Percentiles rank a stretch among this genome's conserved stretches.
Conservation (phyloP, 352 stramenopile species). For the Pythium scleroteichum region DNA sequence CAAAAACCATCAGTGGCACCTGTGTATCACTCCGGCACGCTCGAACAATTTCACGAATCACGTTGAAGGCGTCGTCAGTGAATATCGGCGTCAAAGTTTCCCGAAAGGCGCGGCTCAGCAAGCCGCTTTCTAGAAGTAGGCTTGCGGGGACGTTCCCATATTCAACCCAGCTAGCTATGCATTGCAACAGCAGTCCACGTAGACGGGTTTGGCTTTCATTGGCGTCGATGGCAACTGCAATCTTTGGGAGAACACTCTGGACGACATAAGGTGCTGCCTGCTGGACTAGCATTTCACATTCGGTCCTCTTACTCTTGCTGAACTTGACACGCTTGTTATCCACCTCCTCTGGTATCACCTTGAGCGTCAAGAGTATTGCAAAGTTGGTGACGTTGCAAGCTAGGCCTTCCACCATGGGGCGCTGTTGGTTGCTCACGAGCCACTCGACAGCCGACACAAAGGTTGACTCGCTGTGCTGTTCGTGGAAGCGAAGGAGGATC, state of each 20-base stretch:
- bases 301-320: slow-evolving; percentile 55
- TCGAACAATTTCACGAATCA: slow-evolving; percentile 71
- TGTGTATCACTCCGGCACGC: slow-evolving; percentile 53
- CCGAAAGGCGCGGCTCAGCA: slow-evolving; percentile 62
- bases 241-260: slow-evolving; percentile 53
- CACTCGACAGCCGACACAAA: slow-evolving; percentile 71
- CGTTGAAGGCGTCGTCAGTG: slow-evolving; percentile 51
- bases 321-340: slow-evolving; percentile 83
- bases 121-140: slow-evolving; percentile 59
- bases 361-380: slow-evolving; percentile 70
- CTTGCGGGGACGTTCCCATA: slow-evolving; percentile 52
- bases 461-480: slow-evolving; percentile 49
- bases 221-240: slow-evolving; percentile 58
- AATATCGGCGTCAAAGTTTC: slow-evolving; percentile 44
- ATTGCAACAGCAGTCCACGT: slow-evolving; percentile 56
- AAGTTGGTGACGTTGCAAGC: slow-evolving; percentile 65
- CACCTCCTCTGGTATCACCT: slow-evolving; percentile 78
- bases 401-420: slow-evolving; percentile 41
- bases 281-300: slow-evolving; percentile 73
- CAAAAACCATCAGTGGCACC: slow-evolving; percentile 73
- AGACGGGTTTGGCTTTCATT: slow-evolving; percentile 47
- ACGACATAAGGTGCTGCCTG: slow-evolving; percentile 61
- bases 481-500: slow-evolving; percentile 76
- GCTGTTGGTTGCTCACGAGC: slow-evolving; percentile 71
- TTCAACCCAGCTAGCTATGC: slow-evolving; percentile 76